phyloP scores from a whole-genome alignment of 768 basidiomycete species.

The Pisolithus albus region DNA sequence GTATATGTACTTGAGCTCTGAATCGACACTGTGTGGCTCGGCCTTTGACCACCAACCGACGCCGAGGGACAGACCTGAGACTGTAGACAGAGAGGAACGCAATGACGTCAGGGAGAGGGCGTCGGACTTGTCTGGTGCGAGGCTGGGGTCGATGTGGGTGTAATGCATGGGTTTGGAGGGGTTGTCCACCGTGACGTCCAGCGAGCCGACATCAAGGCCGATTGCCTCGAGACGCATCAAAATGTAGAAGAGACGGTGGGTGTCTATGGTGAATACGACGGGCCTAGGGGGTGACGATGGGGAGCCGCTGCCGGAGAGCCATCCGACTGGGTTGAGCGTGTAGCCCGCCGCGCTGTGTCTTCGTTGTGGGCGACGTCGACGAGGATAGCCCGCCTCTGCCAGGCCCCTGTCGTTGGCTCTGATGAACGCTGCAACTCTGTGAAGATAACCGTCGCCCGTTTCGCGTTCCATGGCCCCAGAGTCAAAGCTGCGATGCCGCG shows the following conservation, averaged over 20 bases:
- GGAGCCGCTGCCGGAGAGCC: conserved; percentile 37
- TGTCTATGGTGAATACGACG: conserved; percentile 62
- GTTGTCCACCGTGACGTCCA: conserved; percentile 68
- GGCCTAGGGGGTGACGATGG: conserved; percentile 43
- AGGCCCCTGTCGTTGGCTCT: conserved; percentile 65
- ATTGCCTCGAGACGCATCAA: conserved; percentile 81
- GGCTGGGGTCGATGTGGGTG: conserved; percentile 44
- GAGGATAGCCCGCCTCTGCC: conserved; percentile 53
- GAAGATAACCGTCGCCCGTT: conserved; percentile 70
- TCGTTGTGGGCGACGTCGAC: conserved; percentile 39
- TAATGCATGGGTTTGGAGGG: conserved; percentile 77
- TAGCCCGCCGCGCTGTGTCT: conserved; percentile 30
- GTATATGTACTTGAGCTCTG: conserved; percentile 80
- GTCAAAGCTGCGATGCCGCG: neutral
- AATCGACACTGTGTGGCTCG: conserved; percentile 53
- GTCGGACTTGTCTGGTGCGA: conserved; percentile 57
- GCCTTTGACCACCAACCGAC: conserved; percentile 64
- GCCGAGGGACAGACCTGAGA: conserved; percentile 71
- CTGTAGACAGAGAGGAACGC: conserved; percentile 67
- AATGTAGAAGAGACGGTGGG: conserved; percentile 82
- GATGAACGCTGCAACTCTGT: conserved; percentile 63
- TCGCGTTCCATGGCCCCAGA: conserved; percentile 43
- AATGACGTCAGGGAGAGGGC: conserved; percentile 68
- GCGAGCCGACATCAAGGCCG: conserved; percentile 67
- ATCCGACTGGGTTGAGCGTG: conserved; percentile 54